Conservation (phyloP, 1,284 basidiomycete species). For the Sanguinoderma infundibulare region DNA sequence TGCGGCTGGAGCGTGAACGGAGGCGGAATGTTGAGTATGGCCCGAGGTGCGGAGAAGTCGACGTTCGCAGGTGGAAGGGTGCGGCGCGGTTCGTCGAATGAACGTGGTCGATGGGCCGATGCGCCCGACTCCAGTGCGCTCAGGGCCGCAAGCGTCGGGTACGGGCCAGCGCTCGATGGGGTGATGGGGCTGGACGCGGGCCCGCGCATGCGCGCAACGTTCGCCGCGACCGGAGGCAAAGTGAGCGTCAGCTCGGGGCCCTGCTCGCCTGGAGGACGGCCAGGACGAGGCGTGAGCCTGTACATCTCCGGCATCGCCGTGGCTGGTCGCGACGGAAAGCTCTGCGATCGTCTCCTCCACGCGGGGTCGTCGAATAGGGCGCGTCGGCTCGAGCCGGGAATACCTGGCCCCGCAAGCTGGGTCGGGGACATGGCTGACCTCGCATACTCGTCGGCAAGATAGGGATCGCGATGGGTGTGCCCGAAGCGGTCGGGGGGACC, state of each 20-base stretch:
- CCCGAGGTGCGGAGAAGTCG: slow-evolving; percentile 47
- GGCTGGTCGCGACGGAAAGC: slow-evolving; percentile 25
- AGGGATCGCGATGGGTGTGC: slow-evolving; percentile 23
- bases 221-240: slow-evolving; percentile 21
- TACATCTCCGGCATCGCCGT: slow-evolving; percentile 26
- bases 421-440: slow-evolving; percentile 22
- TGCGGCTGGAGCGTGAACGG: slow-evolving; percentile 68
- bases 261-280: slow-evolving; percentile 24
- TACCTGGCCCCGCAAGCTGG: slow-evolving; percentile 62
- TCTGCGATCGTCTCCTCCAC: slow-evolving; percentile 17
- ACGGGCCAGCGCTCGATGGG: slow-evolving; percentile 13
- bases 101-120: slow-evolving; percentile 5
- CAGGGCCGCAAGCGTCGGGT: slow-evolving; percentile 25
- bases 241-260: slow-evolving; percentile 20
- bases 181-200: slow-evolving; percentile 15
- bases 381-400: slow-evolving; percentile 50
- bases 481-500: slow-evolving; percentile 19
- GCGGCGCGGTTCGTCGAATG: slow-evolving; percentile 18
- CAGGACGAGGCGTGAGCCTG: slow-evolving; percentile 17
- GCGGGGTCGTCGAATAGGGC: slow-evolving; percentile 18
- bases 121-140: slow-evolving; percentile 17
- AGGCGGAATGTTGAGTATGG: slow-evolving; percentile 54
- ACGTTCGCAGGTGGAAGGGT: slow-evolving; percentile 24
- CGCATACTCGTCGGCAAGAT: slow-evolving; percentile 24
- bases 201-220: slow-evolving; percentile 12